phyloP scores from a whole-genome alignment of 169 alveolate species.

The Cryptosporidium baileyi region DNA sequence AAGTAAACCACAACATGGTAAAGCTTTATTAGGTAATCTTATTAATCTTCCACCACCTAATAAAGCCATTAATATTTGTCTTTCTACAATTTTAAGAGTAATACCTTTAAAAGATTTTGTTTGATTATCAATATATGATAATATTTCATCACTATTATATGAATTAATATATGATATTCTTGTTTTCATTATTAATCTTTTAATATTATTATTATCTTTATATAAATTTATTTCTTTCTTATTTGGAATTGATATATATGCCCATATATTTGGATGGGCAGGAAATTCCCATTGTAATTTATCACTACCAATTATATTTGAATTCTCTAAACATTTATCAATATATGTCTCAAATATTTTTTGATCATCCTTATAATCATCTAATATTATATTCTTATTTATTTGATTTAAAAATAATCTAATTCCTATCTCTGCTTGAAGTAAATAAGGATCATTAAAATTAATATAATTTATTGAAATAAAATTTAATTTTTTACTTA shows the following conservation, averaged over 20 bases:
- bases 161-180: neutral
- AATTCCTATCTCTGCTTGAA: conserved; percentile 61
- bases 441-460: conserved; percentile 24
- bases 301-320: neutral
- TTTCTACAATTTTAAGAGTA: conserved; percentile 43
- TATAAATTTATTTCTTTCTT: neutral
- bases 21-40: conserved; percentile 36
- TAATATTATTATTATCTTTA: too few relatives aligned
- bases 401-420: conserved; percentile 18
- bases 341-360: conserved; percentile 33
- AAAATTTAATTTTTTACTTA: conserved; percentile 11
- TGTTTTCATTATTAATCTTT: neutral
- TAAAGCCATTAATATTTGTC: conserved; percentile 56
- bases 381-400: neutral
- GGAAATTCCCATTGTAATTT: conserved; percentile 63
- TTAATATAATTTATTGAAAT: conserved; percentile 11
- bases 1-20: conserved; percentile 64
- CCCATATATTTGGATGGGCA: conserved; percentile 60
- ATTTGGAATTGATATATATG: neutral
- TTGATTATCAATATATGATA: neutral
- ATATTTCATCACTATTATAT: neutral
- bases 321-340: conserved; percentile 42
- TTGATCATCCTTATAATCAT: neutral
- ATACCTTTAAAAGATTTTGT: conserved; percentile 27
- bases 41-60: conserved; percentile 61